phyloP scores from a whole-genome alignment of 179 eudicot genomes.

The Corrigiola litoralis region DNA sequence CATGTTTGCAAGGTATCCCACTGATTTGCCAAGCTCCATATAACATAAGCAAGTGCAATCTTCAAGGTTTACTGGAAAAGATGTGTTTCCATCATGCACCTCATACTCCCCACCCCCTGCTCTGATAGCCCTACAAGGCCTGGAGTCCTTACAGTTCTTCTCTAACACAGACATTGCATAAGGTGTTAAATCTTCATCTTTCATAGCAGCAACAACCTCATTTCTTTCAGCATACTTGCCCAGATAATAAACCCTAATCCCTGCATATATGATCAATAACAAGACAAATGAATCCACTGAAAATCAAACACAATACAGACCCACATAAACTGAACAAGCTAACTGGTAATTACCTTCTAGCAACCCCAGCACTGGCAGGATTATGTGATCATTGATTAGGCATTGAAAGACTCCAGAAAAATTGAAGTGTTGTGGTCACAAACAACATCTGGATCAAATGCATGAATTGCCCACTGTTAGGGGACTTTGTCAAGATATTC shows the following conservation, averaged over 20 bases:
- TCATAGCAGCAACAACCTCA: not conserved
- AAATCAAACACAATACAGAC: too few species aligned
- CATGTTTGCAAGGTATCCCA: not conserved
- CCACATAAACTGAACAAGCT: not conserved
- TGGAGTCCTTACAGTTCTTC: not conserved
- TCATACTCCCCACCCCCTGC: constrained; percentile 5
- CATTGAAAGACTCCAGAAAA: constrained; percentile 8
- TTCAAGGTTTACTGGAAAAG: not conserved
- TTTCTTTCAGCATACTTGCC: not conserved
- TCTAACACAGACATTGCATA: not conserved
- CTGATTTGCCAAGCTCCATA: not conserved
- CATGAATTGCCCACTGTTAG: not conserved
- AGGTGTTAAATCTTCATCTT: not conserved
- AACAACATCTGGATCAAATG: not conserved
- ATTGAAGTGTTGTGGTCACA: constrained; percentile 7
- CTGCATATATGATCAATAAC: too few species aligned
- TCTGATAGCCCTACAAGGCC: not conserved
- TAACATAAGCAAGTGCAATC: not conserved
- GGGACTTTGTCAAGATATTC: not conserved
- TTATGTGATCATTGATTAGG: not conserved
- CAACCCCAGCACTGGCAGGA: not conserved
- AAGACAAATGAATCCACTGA: too few species aligned
- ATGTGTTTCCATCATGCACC: not conserved
- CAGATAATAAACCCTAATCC: not conserved
- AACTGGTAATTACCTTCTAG: not conserved